Base-by-base conservation (phyloP, 306 rosid species). In the Gastrolobium bilobum region DNA sequence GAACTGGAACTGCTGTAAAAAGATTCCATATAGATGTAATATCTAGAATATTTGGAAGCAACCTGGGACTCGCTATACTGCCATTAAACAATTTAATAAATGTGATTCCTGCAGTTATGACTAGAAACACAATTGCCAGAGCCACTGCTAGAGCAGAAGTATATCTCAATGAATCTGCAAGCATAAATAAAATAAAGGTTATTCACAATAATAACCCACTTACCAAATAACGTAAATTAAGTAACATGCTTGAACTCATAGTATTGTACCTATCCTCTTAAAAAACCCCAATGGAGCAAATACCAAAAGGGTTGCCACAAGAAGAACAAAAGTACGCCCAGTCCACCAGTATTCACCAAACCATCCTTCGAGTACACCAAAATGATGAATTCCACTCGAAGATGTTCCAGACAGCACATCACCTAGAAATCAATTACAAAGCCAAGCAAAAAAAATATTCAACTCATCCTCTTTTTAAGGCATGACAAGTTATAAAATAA, bases 381-480 rank as follows among this genome's bases (percentile, higher is more conserved):
- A 61, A 78, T 91, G 96, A 65, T 89, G 91, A 86, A 10, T 60
- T 59, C 84, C 93, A 68, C 81, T 75, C 6, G 93, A 85, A 78
- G 91, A 86, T 62, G 96, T 87, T 79, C 93, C 96, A 64, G 93
- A 91, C 46, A 89, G 81, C 84, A 89, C 93, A 82, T 91, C 96
- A 68, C 90, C 94, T 90, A 8, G 76, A 58, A 56, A 69, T 64
- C 73, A 79, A 76, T 61, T 44, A 39, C 71, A 48, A 68, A 15
- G 20, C 6, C 67, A 29, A 33, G 54, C 13, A 72, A 54, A 13
- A 20, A 51, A 48, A 53, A 4, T 15, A 54, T 9, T 52, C 26
- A 10, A 3, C 8, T 58, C 33, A 61, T 38, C 30, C 6, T 52
- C n/a, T 31, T 53, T 63, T 31, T 48, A 26, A 9, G 26, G 61